Percentiles rank a stretch among this genome's conserved stretches.
Conservation (phyloP, 768 basidiomycete genomes). For the Lactarius hengduanensis region DNA sequence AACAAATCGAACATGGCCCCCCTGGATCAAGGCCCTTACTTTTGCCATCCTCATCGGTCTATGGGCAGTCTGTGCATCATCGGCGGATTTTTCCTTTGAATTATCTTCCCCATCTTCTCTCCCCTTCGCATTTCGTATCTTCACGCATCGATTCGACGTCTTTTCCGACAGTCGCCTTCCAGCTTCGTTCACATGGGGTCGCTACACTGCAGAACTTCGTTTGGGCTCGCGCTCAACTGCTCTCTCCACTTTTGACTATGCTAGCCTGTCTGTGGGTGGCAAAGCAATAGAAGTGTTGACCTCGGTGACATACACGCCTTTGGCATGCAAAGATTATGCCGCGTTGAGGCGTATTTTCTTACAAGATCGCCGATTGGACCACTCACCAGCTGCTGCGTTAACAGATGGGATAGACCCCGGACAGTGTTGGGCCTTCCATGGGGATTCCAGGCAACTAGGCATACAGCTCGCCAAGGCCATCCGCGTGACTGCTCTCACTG, state of each 20-base stretch:
- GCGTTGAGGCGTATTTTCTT: not conserved
- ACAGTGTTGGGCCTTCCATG: not conserved
- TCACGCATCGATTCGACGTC: not conserved
- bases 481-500: not conserved
- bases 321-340: not conserved
- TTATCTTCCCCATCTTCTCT: not conserved
- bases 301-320: not conserved
- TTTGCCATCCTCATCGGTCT: not conserved
- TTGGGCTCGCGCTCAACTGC: not conserved
- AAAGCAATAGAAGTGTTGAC: not conserved
- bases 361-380: not conserved
- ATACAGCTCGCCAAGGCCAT: not conserved
- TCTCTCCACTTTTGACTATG: not conserved
- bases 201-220: not conserved
- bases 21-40: not conserved
- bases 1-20: not conserved
- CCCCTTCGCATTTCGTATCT: not conserved
- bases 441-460: not conserved
- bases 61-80: not conserved
- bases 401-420: too few species aligned
- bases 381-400: not conserved
- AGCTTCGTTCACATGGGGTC: not conserved
- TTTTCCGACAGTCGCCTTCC: not conserved
- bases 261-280: not conserved
- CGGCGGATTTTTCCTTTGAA: not conserved